Conservation (phyloP, 2,329 filamentous ascomycete genomes). For the Emericellopsis atlantica region DNA sequence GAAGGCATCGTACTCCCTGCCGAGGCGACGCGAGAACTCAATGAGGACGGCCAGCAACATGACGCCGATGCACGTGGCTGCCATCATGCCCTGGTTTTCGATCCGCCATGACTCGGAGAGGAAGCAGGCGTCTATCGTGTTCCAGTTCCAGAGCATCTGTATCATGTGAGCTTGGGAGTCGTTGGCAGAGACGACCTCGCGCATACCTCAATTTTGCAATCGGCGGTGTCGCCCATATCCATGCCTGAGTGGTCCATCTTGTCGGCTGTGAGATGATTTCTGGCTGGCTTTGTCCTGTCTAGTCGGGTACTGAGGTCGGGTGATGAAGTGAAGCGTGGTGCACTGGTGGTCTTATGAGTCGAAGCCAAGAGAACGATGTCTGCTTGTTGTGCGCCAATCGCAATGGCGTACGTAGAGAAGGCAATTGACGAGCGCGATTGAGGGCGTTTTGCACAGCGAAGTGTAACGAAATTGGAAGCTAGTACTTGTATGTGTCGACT, state of each 20-base stretch:
- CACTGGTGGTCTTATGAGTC: neutral
- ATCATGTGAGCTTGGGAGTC: neutral
- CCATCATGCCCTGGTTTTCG: slow-evolving; percentile 59
- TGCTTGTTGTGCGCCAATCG: neutral
- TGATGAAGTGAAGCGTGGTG: neutral
- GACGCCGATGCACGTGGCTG: slow-evolving; percentile 66
- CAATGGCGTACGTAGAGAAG: too few species aligned
- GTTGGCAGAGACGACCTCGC: neutral
- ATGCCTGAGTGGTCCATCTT: slow-evolving; percentile 11
- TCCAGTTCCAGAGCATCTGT: slow-evolving; percentile 76
- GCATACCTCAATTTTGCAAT: slow-evolving; percentile 19
- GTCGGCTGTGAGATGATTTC: neutral
- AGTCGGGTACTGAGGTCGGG: neutral
- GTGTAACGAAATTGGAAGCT: too few species aligned
- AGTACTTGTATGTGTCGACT: too few species aligned
- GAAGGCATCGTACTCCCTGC: slow-evolving; percentile 59
- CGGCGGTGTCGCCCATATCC: slow-evolving; percentile 4
- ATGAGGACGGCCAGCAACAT: slow-evolving; percentile 58
- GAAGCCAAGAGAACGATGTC: neutral
- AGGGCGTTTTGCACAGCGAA: neutral
- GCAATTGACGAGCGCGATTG: neutral
- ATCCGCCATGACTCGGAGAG: slow-evolving; percentile 59
- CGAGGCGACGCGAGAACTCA: slow-evolving; percentile 57
- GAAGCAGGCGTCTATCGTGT: slow-evolving; percentile 61
- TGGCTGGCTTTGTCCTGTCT: too few species aligned